Evolutionary conservation across 768 basidiomycete genomes (phyloP), one percentile per base, ranked within the genome.

Genomic region (Mycena sanguinolenta): DNA sequence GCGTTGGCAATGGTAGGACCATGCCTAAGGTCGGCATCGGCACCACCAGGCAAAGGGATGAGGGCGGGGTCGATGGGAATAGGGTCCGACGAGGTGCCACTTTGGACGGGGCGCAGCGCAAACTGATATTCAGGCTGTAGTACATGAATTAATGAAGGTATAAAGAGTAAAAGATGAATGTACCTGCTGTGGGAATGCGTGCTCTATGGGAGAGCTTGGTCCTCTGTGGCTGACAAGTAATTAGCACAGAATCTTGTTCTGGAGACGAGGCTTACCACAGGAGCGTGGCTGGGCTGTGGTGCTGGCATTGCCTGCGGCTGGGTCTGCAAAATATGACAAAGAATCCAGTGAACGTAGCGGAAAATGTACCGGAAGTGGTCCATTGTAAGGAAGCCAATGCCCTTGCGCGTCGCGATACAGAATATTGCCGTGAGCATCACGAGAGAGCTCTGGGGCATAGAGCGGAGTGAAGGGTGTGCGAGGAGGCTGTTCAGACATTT

Each of bases 51-150:
- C 23, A 59, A 44, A 19, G 44, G 17, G 4, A 46, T 23, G 17
- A 61, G 59, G 16, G 59, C 59, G 7, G 59, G 59, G 32, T 61
- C 59, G 32, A 61, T 61, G 44, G 59, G 59, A 44, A 61, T 46
- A 21, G 44, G 42, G 44, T 32, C 21, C 46, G 17, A 13, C 6
- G 42, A 8, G 38, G 39, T 28, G 38, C 38, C 38, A 27, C 7
- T 30, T 27, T 27, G 42, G 27, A 62, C 30, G 13, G 60, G 60
- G 23, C 60, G 60, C 30, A 62, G 23, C 13, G 49, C 6, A 27
- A 62, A 62, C 25, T 50, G 49, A 12, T 62, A 62, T 25, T 52
- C 46, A 5, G 49, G 30, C 60, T 59, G 16, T 21, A 7, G n/a
- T 1, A 27, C 9, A 23, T 50, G 16, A 60, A 39, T 13, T 28